Evolutionary conservation across 345 rosid species (phyloP), one percentile per base, ranked within the genome.

Genomic region (Aquilaria yunnanensis): DNA sequence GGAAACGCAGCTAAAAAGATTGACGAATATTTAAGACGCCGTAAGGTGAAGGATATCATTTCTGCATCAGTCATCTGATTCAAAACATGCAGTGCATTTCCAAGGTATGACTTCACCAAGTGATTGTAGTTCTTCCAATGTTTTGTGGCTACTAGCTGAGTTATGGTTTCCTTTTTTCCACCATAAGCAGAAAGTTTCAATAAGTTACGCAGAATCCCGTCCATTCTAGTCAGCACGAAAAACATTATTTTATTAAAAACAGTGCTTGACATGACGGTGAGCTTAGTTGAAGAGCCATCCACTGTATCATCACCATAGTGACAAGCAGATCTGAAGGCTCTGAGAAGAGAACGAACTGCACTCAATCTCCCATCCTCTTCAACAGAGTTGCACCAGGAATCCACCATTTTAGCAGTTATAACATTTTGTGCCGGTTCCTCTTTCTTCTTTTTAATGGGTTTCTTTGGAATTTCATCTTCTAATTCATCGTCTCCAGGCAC

Each of bases 21-120:
- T 6, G 93, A 70, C 2, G 97, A 94, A 75, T 75, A 83, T 70
- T 83, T 85, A 51, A 94, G 80, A 33, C 96, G 90, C 12, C 93
- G 74, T 54, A 94, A 68, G 63, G 97, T 86, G 70, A 83, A 94
- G 7, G 97, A 61, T 75, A 94, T 79, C 97, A 94, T 94, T 56
- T 84, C 89, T 4, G 79, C 56, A 66, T 94, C 97, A 0, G 99
- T 94, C 97, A 94, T 94, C 79, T 90, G 99, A 67, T 94, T 94
- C 67, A 94, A 69, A 64, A 94, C 88, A 51, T 90, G 96, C 59
- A 94, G 76, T 0, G 97, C 82, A 75, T 94, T 94, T 59, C 95
- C 97, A 32, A 94, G 91, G 69, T 94, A 94, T 4, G 97, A 94
- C 77, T 85, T 90, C n/a, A 87, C 88, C 74, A 90, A 71, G 75